Evolutionary conservation across 768 basidiomycete species (phyloP).

Genomic region (Cytidiella melzeri): DNA sequence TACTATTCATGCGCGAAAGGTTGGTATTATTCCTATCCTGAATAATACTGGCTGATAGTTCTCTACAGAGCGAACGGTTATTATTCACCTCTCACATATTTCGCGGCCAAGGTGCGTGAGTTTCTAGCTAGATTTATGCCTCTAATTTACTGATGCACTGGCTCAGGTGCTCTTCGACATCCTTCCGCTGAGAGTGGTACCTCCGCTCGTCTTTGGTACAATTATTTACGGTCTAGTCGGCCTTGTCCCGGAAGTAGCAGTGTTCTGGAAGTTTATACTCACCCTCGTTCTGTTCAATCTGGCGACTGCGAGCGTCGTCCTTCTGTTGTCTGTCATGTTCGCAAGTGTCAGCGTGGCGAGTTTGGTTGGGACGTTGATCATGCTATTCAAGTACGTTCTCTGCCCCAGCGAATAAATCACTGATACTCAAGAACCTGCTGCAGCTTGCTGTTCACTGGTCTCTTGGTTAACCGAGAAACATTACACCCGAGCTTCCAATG

Average conservation of each 20-base stretch:
- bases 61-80: conserved; percentile 84
- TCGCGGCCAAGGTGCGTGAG: conserved; percentile 73
- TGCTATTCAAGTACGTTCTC: conserved; percentile 90
- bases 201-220: conserved; percentile 91
- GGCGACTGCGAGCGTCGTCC: conserved; percentile 87
- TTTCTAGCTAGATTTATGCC: neutral
- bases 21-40: conserved; percentile 27
- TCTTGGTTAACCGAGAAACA: conserved; percentile 91
- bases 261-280: conserved; percentile 98
- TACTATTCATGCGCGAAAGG: conserved; percentile 98
- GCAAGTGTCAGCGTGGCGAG: conserved; percentile 85
- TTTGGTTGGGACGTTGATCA: conserved; percentile 88
- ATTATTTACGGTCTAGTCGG: conserved; percentile 95
- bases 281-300: conserved; percentile 95
- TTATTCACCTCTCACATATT: conserved; percentile 95
- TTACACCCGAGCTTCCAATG: conserved; percentile 68
- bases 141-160: neutral
- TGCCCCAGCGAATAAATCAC: neutral
- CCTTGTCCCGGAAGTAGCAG: conserved; percentile 81
- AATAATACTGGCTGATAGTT: conserved; percentile 1
- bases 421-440: conserved; percentile 1
- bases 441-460: conserved; percentile 91
- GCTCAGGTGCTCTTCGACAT: conserved; percentile 89
- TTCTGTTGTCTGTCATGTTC: conserved; percentile 87
- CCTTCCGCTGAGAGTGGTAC: conserved; percentile 88